These are phyloP conservation scores for Suillus decipiens DNA, from an alignment of 768 basidiomycete species.

Conservation along the genomic window DNA sequence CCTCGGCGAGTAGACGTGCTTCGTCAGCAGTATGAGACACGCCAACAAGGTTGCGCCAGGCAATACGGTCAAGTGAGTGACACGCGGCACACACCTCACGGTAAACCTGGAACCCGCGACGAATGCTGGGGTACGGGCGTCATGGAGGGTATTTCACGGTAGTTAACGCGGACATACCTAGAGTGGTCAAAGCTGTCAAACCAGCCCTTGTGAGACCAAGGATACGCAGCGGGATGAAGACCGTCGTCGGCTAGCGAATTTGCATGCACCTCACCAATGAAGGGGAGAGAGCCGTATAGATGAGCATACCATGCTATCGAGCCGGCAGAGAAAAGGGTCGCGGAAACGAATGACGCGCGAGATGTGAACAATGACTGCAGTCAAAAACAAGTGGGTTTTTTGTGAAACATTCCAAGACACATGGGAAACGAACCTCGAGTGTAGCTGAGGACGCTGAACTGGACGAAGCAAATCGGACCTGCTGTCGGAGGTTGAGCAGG, in stretches of 20 bases:
- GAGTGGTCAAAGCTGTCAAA: constrained; percentile 96
- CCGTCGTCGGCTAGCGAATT: constrained; percentile 93
- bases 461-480: constrained; percentile 76
- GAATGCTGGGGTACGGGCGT: constrained; percentile 60
- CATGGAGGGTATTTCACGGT: constrained; percentile 13
- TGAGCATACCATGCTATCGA: constrained; percentile 97
- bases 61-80: constrained; percentile 98
- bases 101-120: constrained; percentile 96
- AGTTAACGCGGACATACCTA: constrained; percentile 57
- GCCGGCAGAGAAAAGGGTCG: constrained; percentile 77
- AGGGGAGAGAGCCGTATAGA: constrained; percentile 87
- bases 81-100: constrained; percentile 99
- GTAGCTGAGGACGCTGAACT: constrained; percentile 54
- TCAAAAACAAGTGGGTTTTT: constrained; percentile 5
- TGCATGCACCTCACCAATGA: constrained; percentile 90
- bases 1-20: constrained; percentile 89
- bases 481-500: constrained; percentile 28
- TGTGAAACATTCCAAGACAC: background rate
- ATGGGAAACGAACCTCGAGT: constrained; percentile 60
- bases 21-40: constrained; percentile 96
- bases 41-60: constrained; percentile 99
- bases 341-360: constrained; percentile 72
- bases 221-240: constrained; percentile 82
- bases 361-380: constrained; percentile 66
- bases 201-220: constrained; percentile 89